Base-by-base conservation (phyloP, 768 basidiomycete species). In the Lactifluus rugatus region DNA sequence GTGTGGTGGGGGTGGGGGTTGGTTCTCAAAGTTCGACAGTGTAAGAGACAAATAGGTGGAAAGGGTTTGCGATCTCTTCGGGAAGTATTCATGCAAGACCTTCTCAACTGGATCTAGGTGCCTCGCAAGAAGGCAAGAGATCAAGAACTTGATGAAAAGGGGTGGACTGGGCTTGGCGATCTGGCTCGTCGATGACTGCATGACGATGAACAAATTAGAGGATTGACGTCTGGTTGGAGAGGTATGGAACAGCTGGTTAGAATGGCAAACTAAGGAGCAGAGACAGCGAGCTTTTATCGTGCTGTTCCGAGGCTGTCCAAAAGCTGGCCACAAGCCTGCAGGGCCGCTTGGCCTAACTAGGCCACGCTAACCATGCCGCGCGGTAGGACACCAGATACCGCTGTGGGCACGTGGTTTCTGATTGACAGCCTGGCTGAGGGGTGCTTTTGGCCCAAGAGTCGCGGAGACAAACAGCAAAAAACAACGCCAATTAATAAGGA, bases 51-150 rank as follows among this genome's bases (percentile, higher is more conserved):
- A 25, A 52, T 58, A 58, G 8, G 36, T 58, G 36, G 57, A 34
- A 5, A 58, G 51, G 5, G 57, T 58, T 34, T 58, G 57, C n/a
- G 57, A 52, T 48, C 57, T 58, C 45, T 23, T 58, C 36, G 36
- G 44, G 17, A 58, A 58, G 21, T 52, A 6, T 52, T 52, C 50
- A 23, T 52, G 28, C 10, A 58, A 13, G 19, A 58, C 26, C 36
- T 58, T 52, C 36, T 58, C 57, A 19, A 58, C 26, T 13, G 57
- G 57, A 36, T 58, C 57, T 10, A 58, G 11, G 25, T 58, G 19
- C 16, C 21, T 52, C 8, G 45, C 21, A 47, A 52, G 25, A 25
- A 58, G 46, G 36, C 57, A 58, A 37, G 57, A 52, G 14, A 52
- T 21, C 14, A 58, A 45, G 26, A 58, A 52, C 36, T 23, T 31